A percentile compares a stretch with the other conserved stretches of the same genome.
These are phyloP conservation scores for Populus trichocarpa DNA, from an alignment of 441 rosid genomes.

Conservation along the genomic window DNA sequence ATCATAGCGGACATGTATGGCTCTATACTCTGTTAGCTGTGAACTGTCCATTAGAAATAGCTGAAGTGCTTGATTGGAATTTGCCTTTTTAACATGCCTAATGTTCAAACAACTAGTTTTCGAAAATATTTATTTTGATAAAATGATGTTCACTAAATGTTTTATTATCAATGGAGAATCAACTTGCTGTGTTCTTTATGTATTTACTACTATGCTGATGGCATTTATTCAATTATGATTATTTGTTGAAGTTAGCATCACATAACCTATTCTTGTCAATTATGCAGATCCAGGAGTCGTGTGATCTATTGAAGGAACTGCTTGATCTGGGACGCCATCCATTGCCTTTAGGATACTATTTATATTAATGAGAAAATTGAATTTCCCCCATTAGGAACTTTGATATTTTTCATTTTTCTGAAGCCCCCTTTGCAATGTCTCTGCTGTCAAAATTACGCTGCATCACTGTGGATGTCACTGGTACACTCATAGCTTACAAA, in stretches of 20 bases:
- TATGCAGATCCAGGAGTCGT: slow-evolving; percentile 14
- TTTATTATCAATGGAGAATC: neutral
- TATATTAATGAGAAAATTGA: neutral
- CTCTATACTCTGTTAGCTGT: neutral
- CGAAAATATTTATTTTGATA: neutral
- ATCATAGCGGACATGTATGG: neutral
- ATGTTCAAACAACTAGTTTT: no score
- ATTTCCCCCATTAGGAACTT: neutral
- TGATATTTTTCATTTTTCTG: slow-evolving; percentile 8
- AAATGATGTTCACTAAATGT: neutral
- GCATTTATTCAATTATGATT: neutral
- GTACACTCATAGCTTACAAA: slow-evolving; percentile 92
- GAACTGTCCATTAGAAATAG: no score
- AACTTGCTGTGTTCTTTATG: neutral
- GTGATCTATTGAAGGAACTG: slow-evolving; percentile 11
- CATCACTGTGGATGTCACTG: slow-evolving; percentile 94
- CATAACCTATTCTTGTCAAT: neutral
- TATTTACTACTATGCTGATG: neutral
- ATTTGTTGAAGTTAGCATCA: neutral
- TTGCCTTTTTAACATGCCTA: neutral
- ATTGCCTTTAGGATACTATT: slow-evolving; percentile 9
- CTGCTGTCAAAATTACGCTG: slow-evolving; percentile 67
- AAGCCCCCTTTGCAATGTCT: slow-evolving; percentile 39
- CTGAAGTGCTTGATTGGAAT: neutral
- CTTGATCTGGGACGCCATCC: neutral